A percentile compares a stretch with the other conserved stretches of the same genome.
Conservation (phyloP, 108 stramenopile species). For the Cyclostephanos tholiformis region DNA sequence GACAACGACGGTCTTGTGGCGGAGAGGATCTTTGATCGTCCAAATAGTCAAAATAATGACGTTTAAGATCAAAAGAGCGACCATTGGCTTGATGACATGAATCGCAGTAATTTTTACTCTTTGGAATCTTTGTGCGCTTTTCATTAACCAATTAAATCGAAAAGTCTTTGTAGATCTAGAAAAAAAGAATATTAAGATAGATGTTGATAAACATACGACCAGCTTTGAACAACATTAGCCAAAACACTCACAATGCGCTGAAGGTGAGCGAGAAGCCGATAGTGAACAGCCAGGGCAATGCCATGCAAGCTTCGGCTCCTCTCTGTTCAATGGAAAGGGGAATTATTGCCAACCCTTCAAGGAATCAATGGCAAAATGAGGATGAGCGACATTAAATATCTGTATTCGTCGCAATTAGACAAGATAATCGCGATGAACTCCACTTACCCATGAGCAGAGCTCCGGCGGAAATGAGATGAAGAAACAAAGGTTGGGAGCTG, state of each 20-base stretch:
- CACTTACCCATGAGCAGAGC: slow-evolving; percentile 44
- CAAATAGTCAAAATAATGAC: slow-evolving; percentile 43
- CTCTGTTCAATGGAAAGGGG: slow-evolving; percentile 25
- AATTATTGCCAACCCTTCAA: slow-evolving; percentile 28
- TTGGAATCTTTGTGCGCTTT: slow-evolving; percentile 27
- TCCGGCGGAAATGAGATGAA: too few species aligned
- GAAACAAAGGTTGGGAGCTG: slow-evolving; percentile 64
- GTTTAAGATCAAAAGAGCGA: slow-evolving; percentile 34
- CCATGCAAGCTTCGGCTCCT: slow-evolving; percentile 31
- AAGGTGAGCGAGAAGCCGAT: slow-evolving; percentile 32
- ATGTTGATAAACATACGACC: not conserved
- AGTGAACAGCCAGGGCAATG: slow-evolving; percentile 29
- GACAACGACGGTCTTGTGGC: slow-evolving; percentile 1
- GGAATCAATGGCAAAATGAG: not conserved
- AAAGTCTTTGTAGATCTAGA: slow-evolving; percentile 28
- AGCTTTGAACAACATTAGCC: not conserved
- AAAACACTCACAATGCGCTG: slow-evolving; percentile 24
- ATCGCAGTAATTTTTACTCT: slow-evolving; percentile 50
- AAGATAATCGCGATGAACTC: not conserved
- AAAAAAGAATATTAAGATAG: not conserved
- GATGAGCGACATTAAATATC: not conserved
- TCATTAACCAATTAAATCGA: slow-evolving; percentile 17
- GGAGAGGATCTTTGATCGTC: slow-evolving; percentile 37
- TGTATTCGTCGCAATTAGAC: too few species aligned
- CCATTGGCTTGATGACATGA: slow-evolving; percentile 58